Evolutionary conservation across 2,329 filamentous ascomycete genomes (phyloP).

Genomic region (Didymella keratinophila): DNA sequence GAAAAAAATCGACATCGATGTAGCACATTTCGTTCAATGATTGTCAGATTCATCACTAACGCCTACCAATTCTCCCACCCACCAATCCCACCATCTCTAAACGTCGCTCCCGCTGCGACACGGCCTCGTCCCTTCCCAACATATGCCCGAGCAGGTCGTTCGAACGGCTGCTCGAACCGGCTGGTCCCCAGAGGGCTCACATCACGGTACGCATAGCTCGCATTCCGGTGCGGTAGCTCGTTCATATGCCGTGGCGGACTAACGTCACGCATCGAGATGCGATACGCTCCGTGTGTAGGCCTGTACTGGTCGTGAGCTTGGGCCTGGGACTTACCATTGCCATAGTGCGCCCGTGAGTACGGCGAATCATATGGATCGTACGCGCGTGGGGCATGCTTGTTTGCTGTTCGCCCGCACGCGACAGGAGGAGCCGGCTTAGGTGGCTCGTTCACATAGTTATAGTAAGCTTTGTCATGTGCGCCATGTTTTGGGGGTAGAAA

Average conservation of each 20-base stretch:
- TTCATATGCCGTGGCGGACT: slow-evolving; percentile 15
- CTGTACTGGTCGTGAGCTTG: not conserved
- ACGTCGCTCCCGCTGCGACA: not conserved
- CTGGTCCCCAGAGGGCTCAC: slow-evolving; percentile 14
- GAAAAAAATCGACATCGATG: too few species aligned
- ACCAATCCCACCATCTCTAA: slow-evolving; percentile 1
- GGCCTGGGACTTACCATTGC: not conserved
- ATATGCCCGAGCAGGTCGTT: not conserved
- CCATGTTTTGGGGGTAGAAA: not conserved
- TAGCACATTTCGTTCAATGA: not conserved
- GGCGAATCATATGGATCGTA: not conserved
- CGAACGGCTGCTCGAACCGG: slow-evolving; percentile 10
- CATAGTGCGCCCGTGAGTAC: not conserved
- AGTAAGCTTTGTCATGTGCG: not conserved
- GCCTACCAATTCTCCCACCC: slow-evolving; percentile 10
- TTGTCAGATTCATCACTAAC: not conserved
- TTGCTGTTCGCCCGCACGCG: not conserved
- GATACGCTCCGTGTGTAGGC: not conserved
- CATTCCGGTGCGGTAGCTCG: slow-evolving; percentile 2
- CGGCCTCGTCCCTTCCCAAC: not conserved
- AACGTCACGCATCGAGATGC: not conserved
- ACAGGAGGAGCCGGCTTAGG: not conserved
- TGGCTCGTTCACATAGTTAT: not conserved
- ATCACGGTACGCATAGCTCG: slow-evolving; percentile 1
- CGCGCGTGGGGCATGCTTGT: not conserved